A percentile compares a stretch with the other conserved stretches of the same genome.
Evolutionary conservation across 106 monocot genomes (phyloP).

Genomic region (Allium cepa): DNA sequence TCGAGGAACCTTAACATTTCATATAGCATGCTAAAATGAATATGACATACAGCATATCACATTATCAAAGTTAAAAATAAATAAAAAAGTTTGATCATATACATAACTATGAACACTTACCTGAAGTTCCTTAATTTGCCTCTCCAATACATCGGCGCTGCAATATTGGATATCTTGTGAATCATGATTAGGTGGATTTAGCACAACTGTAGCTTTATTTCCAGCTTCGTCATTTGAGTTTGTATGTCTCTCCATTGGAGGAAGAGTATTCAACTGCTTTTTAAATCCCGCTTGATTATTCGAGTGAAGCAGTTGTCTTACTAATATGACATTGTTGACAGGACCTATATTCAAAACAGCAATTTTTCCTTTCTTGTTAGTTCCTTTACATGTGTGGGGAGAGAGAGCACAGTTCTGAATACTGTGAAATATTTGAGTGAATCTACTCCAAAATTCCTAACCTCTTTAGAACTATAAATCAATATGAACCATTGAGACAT

Average conservation of each 20-base stretch:
- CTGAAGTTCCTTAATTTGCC: constrained; percentile 68
- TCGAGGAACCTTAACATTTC: no score
- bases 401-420: no score
- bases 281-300: constrained; percentile 11
- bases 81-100: no score
- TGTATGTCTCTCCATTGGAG: constrained; percentile 45
- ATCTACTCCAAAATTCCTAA: no score
- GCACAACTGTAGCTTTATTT: constrained; percentile 19
- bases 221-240: constrained; percentile 32
- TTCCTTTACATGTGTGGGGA: background rate
- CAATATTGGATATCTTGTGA: constrained; percentile 21
- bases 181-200: constrained; percentile 14
- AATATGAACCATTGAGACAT: no score
- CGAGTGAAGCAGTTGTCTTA: constrained; percentile 23
- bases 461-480: no score
- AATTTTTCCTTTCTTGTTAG: background rate
- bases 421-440: no score
- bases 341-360: constrained; percentile 32
- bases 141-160: constrained; percentile 42
- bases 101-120: constrained; percentile 8
- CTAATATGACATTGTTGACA: constrained; percentile 65
- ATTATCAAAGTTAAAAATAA: no score
- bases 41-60: no score
- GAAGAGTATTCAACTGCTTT: constrained; percentile 35
- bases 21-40: no score